These are phyloP conservation scores for Annulohypoxylon maeteangense DNA, from an alignment of 495 filamentous ascomycete genomes.

Conservation along the genomic window DNA sequence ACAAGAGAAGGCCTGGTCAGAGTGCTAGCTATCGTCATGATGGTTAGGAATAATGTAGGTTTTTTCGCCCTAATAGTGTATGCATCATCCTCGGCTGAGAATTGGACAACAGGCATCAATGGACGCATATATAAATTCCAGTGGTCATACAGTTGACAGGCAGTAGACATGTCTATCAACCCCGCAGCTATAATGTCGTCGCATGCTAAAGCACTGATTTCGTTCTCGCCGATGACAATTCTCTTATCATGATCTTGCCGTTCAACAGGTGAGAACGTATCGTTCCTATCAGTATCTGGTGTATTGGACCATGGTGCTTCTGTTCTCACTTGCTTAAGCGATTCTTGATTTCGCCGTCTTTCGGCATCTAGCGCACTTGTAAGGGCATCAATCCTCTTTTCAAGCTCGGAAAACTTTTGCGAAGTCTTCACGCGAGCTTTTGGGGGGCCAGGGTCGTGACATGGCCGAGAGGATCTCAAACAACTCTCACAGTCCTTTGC, in stretches of 20 bases:
- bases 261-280: constrained; percentile 1
- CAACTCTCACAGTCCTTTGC: constrained; percentile 33
- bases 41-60: constrained; percentile 35
- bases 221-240: background rate
- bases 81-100: constrained; percentile 21
- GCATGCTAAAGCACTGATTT: background rate
- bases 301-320: constrained; percentile 30
- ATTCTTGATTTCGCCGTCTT: constrained; percentile 27
- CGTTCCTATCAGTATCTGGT: constrained; percentile 18
- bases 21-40: constrained; percentile 37
- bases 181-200: constrained; percentile 23
- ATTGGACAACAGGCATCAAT: constrained; percentile 32
- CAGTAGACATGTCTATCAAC: constrained; percentile 28
- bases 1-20: constrained; percentile 23
- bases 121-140: constrained; percentile 37
- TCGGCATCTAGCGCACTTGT: constrained; percentile 33
- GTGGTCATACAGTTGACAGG: constrained; percentile 21
- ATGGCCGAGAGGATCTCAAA: constrained; percentile 32
- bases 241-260: background rate
- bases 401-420: constrained; percentile 36
- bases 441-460: constrained; percentile 38
- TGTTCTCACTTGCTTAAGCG: background rate
- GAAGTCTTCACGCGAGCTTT: constrained; percentile 38
- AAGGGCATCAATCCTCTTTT: constrained; percentile 37
- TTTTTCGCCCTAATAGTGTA: constrained; percentile 20